phyloP scores from a whole-genome alignment of 768 basidiomycete genomes.

The Boletus tomentosulus region DNA sequence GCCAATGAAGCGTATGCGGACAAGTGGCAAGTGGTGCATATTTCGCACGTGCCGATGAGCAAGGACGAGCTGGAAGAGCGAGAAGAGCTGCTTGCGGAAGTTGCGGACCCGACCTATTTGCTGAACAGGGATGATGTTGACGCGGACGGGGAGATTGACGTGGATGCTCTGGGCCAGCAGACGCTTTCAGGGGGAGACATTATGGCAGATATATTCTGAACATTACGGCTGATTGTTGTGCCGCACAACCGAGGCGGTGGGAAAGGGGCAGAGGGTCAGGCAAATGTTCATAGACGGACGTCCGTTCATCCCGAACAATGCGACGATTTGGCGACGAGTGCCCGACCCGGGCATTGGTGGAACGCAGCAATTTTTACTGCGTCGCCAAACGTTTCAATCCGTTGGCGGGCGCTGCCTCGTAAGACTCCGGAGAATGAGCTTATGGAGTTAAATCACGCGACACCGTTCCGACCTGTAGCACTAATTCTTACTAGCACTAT shows the following conservation, averaged over 20 bases:
- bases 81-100: slow-evolving; percentile 74
- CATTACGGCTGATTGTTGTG: background rate
- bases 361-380: background rate
- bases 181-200: slow-evolving; percentile 30
- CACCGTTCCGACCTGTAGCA: background rate
- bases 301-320: background rate
- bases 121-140: slow-evolving; percentile 43
- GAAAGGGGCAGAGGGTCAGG: background rate
- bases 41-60: slow-evolving; percentile 67
- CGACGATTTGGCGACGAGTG: background rate
- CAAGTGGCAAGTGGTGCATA: slow-evolving; percentile 78
- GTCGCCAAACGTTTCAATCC: background rate
- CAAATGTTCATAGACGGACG: background rate
- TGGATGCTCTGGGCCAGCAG: slow-evolving; percentile 60
- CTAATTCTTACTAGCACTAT: background rate
- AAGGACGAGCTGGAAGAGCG: slow-evolving; percentile 74
- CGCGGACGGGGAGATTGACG: slow-evolving; percentile 55
- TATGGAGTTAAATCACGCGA: background rate
- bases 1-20: slow-evolving; percentile 68
- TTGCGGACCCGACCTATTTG: slow-evolving; percentile 63
- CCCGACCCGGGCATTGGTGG: background rate
- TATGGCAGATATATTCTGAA: slow-evolving; percentile 33
- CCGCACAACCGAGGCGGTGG: background rate
- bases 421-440: too few species aligned
- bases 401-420: background rate